phyloP scores from a whole-genome alignment of 2,329 filamentous ascomycete genomes.

The Tolypocladium capitatum region DNA sequence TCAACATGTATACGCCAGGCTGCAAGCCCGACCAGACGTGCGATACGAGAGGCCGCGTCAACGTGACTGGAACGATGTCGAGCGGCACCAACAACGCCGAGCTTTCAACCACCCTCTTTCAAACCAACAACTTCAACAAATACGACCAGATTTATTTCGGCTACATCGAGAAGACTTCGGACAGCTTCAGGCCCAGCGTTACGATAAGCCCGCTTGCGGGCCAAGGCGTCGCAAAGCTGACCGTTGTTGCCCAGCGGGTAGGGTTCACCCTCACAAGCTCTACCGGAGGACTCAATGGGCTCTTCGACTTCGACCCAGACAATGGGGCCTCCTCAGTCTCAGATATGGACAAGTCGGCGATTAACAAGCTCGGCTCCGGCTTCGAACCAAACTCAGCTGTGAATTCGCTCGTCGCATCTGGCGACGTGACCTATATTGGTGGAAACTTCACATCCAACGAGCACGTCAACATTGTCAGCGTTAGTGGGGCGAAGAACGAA shows the following conservation, averaged over 20 bases:
- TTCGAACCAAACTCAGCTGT: constrained; percentile 58
- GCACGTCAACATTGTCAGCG: constrained; percentile 63
- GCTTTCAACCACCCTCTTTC: constrained; percentile 54
- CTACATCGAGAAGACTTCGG: constrained; percentile 61
- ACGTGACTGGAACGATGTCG: constrained; percentile 62
- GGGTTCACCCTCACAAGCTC: constrained; percentile 63
- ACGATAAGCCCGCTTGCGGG: constrained; percentile 58
- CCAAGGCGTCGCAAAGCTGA: constrained; percentile 48
- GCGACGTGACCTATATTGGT: constrained; percentile 58
- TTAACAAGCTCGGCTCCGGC: constrained; percentile 62
- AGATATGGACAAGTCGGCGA: constrained; percentile 56
- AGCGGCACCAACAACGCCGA: constrained; percentile 30
- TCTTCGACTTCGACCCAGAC: constrained; percentile 75
- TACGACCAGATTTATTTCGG: constrained; percentile 88
- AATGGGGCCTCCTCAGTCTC: constrained; percentile 37
- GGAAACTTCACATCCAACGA: constrained; percentile 67
- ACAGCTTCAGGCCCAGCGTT: constrained; percentile 65
- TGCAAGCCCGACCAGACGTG: constrained; percentile 74
- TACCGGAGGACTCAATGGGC: constrained; percentile 70
- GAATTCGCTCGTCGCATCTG: constrained; percentile 50
- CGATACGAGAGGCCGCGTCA: constrained; percentile 61
- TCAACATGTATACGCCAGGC: constrained; percentile 86
- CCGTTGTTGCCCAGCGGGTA: constrained; percentile 80
- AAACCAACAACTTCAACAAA: constrained; percentile 94
- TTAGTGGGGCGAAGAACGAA: constrained; percentile 46